Evolutionary conservation across 495 filamentous ascomycete genomes (phyloP), one percentile per base, ranked within the genome.

Genomic region (Cudoniella acicularis): DNA sequence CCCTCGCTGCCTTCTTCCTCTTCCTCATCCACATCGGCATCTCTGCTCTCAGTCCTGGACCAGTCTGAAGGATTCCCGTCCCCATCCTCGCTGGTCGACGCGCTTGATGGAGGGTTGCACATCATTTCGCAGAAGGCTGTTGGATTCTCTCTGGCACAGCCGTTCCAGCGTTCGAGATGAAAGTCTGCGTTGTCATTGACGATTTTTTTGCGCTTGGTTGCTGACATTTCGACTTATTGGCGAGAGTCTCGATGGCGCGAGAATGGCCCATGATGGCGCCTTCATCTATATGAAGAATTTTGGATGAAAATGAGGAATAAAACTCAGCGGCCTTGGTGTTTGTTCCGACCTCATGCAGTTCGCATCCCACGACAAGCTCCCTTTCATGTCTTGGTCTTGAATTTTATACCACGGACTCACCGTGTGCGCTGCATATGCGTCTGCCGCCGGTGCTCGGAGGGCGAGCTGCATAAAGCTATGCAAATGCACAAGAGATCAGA

Each of bases 241-340:
- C 46, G 17, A 45, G 24, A 22, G 36, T 24, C 17, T 52, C 26
- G 16, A 52, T 59, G 13, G 56, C 56, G 56, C 49, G 22, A 59
- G 49, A 52, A 2, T 25, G 16, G 18, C n/a, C 10, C 47, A 51
- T 59, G 49, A 59, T 59, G 26, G 56, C 56, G 56, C 42, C 49
- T 59, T 52, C 46, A 22, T 41, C 22, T 41, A 3, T 54, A 13
- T 20, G 21, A 13, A 13, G 20, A 3, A 24, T 50, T n/a, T 26
- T 50, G 48, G 20, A 9, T 21, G 3, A 4, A 46, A 16, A 9
- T 4, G 4, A 46, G 36, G 8, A 41, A 8, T 16, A 41, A 9
- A 8, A 41, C 16, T 9, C 36, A 9, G 36, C 16, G 36, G 9
- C 18, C 43, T 4, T 46, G 8, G 23, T 23, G 27, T 26, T 52